phyloP scores from a whole-genome alignment of 306 rosid genomes.

The Crotalaria pallida region DNA sequence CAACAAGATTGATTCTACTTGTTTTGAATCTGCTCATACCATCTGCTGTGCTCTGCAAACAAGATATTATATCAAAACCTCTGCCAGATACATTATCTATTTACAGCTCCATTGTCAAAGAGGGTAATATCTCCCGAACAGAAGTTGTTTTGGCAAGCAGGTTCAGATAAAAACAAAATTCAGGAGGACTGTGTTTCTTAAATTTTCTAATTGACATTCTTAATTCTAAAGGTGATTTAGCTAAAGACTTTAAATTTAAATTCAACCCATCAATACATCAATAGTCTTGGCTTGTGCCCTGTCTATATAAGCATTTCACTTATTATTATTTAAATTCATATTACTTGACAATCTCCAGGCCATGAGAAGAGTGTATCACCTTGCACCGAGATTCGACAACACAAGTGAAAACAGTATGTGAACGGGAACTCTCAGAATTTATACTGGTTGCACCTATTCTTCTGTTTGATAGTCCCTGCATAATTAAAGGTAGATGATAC shows the following conservation, averaged over 20 bases:
- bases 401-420: no score
- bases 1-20: slow-evolving; percentile 97
- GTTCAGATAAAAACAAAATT: neutral
- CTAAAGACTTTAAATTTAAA: no score
- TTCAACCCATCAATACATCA: neutral
- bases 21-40: slow-evolving; percentile 82
- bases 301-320: neutral
- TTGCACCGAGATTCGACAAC: no score
- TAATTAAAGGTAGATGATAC: no score
- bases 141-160: neutral
- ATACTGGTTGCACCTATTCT: no score
- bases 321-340: neutral
- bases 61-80: slow-evolving; percentile 21
- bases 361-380: slow-evolving; percentile 42
- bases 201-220: neutral
- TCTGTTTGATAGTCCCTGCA: no score
- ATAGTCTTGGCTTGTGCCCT: neutral
- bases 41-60: slow-evolving; percentile 64
- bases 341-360: slow-evolving; percentile 2
- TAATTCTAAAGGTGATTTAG: neutral
- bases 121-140: slow-evolving; percentile 14
- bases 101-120: neutral
- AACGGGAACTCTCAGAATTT: no score
- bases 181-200: neutral
- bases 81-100: slow-evolving; percentile 4